These are phyloP conservation scores for Fusarium papillatum DNA, from an alignment of 2,329 filamentous ascomycete genomes.

Conservation along the genomic window DNA sequence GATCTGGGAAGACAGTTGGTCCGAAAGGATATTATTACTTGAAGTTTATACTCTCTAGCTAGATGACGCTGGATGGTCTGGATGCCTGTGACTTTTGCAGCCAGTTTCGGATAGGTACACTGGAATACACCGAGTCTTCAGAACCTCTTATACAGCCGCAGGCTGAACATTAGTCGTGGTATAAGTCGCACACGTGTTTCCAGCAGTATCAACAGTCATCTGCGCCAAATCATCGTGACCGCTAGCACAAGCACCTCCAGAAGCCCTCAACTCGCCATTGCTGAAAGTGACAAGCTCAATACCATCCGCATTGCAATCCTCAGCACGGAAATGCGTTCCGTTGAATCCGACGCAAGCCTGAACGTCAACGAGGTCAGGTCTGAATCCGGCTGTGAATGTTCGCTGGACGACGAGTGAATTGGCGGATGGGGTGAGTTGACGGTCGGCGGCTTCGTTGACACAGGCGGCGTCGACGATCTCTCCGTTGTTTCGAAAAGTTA, in stretches of 20 bases:
- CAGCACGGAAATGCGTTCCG: slow-evolving; percentile 29
- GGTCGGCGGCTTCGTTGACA: slow-evolving; percentile 26
- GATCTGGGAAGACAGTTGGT: background rate
- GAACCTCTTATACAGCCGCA: slow-evolving; percentile 3
- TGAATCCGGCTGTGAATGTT: slow-evolving; percentile 30
- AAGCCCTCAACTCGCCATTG: slow-evolving; percentile 22
- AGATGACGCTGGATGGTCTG: background rate
- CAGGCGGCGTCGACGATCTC: slow-evolving; percentile 35
- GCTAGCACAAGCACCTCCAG: slow-evolving; percentile 23
- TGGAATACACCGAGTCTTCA: background rate
- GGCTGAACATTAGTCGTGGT: slow-evolving; percentile 20
- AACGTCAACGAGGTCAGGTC: slow-evolving; percentile 23
- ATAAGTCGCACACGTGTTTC: slow-evolving; percentile 18
- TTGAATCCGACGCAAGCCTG: slow-evolving; percentile 34
- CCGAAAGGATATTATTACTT: background rate
- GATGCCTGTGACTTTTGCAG: background rate
- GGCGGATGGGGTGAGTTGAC: slow-evolving; percentile 24
- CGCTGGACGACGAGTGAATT: slow-evolving; percentile 27
- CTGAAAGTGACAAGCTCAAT: slow-evolving; percentile 27
- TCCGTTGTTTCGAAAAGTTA: slow-evolving; percentile 34
- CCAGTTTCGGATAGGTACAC: background rate
- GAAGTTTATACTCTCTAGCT: background rate
- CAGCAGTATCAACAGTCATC: slow-evolving; percentile 19
- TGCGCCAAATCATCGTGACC: slow-evolving; percentile 25
- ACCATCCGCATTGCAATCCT: slow-evolving; percentile 21